Conservation (phyloP, 1,139 yeast species). For the Lodderomyces jiufengensis region DNA sequence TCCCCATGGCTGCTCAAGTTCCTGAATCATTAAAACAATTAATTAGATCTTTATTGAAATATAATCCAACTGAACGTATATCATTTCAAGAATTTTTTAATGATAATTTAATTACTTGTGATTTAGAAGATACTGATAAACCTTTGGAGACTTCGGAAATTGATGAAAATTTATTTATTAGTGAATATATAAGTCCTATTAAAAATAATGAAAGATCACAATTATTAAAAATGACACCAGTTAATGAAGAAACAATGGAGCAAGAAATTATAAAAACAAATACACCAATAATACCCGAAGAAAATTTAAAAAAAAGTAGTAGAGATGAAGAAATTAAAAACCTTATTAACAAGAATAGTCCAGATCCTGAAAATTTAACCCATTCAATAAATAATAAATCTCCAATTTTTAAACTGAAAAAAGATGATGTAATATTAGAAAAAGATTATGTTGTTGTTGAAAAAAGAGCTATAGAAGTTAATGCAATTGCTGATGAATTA, state of each 20-base stretch:
- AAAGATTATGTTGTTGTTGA: constrained; percentile 93
- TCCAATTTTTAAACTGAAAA: constrained; percentile 17
- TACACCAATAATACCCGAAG: neutral
- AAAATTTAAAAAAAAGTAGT: constrained; percentile 16
- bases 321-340: constrained; percentile 46
- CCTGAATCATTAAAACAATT: constrained; percentile 64
- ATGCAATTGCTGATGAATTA: constrained; percentile 89
- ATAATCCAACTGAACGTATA: constrained; percentile 83
- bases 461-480: constrained; percentile 90
- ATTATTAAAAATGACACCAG: constrained; percentile 16
- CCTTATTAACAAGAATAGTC: constrained; percentile 42
- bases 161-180: constrained; percentile 76
- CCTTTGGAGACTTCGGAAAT: constrained; percentile 68
- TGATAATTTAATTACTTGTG: constrained; percentile 50
- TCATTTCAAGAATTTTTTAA: constrained; percentile 83
- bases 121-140: constrained; percentile 45
- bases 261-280: neutral
- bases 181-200: constrained; percentile 65
- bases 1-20: constrained; percentile 62
- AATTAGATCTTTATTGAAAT: constrained; percentile 71
- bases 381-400: constrained; percentile 17
- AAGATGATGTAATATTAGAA: constrained; percentile 53
- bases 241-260: constrained; percentile 3
- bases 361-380: constrained; percentile 33
- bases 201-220: constrained; percentile 18